phyloP scores from a whole-genome alignment of 306 rosid species.

The Urtica urens region DNA sequence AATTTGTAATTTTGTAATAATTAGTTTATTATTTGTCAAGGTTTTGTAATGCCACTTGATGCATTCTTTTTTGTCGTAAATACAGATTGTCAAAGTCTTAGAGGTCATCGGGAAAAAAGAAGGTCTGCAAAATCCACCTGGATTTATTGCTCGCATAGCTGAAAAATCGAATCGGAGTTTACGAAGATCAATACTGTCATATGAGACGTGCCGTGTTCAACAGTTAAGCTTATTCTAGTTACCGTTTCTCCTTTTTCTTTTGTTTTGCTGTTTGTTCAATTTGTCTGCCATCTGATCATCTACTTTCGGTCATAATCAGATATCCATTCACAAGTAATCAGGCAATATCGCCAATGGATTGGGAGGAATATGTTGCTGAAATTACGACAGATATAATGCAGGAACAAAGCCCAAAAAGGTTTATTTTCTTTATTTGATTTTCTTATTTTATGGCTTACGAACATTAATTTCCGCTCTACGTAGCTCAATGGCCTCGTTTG shows the following conservation, averaged over 20 bases:
- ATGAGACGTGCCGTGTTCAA: constrained; percentile 86
- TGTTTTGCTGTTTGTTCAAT: constrained; percentile 9
- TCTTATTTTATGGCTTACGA: too few relatives aligned
- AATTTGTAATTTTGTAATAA: too few relatives aligned
- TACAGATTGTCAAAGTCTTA: constrained; percentile 59
- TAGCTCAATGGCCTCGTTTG: too few relatives aligned
- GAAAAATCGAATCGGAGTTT: constrained; percentile 76
- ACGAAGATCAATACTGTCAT: constrained; percentile 73
- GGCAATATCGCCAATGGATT: constrained; percentile 75
- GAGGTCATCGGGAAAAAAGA: constrained; percentile 79
- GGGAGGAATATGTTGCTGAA: constrained; percentile 90
- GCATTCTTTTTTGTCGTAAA: too few relatives aligned
- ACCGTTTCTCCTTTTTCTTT: not conserved
- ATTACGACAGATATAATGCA: constrained; percentile 90
- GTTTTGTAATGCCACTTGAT: too few relatives aligned
- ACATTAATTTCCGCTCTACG: too few relatives aligned
- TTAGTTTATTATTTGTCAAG: too few relatives aligned
- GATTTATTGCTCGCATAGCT: constrained; percentile 59
- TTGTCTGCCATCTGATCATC: not conserved
- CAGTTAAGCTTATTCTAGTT: constrained; percentile 43
- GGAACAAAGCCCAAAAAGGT: constrained; percentile 98
- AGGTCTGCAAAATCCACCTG: constrained; percentile 71
- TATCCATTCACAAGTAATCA: constrained; percentile 78
- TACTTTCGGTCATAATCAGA: constrained; percentile 26
- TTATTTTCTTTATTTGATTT: constrained; percentile 8